Evolutionary conservation across 495 filamentous ascomycete species (phyloP).

Genomic region (Pseudotulostoma volvatum): DNA sequence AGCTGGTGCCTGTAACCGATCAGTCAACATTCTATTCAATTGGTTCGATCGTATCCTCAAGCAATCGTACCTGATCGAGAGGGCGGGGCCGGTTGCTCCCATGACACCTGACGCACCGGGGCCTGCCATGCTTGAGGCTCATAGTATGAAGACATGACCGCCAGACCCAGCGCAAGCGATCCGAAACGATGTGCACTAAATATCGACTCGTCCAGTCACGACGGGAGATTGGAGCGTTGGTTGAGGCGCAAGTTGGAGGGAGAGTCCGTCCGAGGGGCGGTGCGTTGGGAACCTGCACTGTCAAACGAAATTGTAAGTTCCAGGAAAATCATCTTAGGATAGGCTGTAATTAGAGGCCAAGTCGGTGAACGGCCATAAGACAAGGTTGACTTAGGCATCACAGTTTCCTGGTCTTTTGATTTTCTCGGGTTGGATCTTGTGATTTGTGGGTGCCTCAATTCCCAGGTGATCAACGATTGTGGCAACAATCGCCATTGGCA

Average conservation of each 20-base stretch:
- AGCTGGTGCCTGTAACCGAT: conserved; percentile 48
- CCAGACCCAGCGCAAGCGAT: neutral
- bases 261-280: neutral
- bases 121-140: conserved; percentile 70
- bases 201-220: no score
- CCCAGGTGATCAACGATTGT: no score
- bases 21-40: conserved; percentile 11
- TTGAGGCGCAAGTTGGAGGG: neutral
- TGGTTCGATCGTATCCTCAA: conserved; percentile 13
- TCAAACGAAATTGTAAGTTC: neutral
- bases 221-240: neutral
- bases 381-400: neutral
- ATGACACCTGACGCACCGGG: conserved; percentile 48
- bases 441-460: no score
- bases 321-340: neutral
- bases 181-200: neutral
- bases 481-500: no score
- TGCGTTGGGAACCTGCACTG: neutral
- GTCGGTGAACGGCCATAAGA: neutral
- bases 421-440: no score
- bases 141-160: conserved; percentile 43
- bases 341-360: neutral
- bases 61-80: conserved; percentile 60
- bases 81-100: conserved; percentile 75
- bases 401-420: no score